phyloP scores from a whole-genome alignment of 2,329 filamentous ascomycete species.

The Cercospora sojina region DNA sequence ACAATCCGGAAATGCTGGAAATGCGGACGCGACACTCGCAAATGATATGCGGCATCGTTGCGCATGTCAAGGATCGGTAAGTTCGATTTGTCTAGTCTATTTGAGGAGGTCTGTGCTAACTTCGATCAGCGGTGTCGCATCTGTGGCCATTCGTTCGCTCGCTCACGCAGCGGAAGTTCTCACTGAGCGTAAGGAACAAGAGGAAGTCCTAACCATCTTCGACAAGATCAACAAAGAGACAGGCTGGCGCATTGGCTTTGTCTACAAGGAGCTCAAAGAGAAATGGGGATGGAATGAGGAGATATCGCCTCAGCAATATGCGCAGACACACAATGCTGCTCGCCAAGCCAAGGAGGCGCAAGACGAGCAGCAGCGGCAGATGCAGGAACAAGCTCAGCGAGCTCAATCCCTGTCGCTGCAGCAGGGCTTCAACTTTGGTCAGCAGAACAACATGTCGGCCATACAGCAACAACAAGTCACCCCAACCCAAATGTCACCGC shows the following conservation, averaged over 20 bases:
- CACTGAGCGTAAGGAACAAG: constrained; percentile 67
- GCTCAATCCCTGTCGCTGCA: constrained; percentile 27
- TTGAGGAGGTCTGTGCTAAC: constrained; percentile 14
- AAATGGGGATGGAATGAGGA: constrained; percentile 72
- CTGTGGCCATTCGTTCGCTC: constrained; percentile 75
- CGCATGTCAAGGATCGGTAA: constrained; percentile 74
- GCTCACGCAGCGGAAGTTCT: constrained; percentile 75
- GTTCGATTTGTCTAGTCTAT: constrained; percentile 17
- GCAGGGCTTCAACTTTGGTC: constrained; percentile 29
- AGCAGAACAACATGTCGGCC: constrained; percentile 23
- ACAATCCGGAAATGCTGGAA: constrained; percentile 65
- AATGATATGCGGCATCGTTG: constrained; percentile 85
- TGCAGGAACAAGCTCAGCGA: constrained; percentile 33
- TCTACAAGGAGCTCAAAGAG: constrained; percentile 70
- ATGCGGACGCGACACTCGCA: constrained; percentile 73
- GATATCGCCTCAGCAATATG: constrained; percentile 39
- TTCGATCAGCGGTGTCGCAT: constrained; percentile 62
- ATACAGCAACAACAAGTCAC: constrained; percentile 28
- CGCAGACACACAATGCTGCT: constrained; percentile 38
- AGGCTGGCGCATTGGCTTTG: constrained; percentile 72
- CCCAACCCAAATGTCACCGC: constrained; percentile 30
- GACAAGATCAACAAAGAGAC: constrained; percentile 72
- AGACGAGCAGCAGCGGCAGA: constrained; percentile 33
- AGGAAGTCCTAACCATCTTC: constrained; percentile 76
- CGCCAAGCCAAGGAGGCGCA: constrained; percentile 30